Conservation (phyloP, 2,329 filamentous ascomycete species). For the Epichloe glyceriae region DNA sequence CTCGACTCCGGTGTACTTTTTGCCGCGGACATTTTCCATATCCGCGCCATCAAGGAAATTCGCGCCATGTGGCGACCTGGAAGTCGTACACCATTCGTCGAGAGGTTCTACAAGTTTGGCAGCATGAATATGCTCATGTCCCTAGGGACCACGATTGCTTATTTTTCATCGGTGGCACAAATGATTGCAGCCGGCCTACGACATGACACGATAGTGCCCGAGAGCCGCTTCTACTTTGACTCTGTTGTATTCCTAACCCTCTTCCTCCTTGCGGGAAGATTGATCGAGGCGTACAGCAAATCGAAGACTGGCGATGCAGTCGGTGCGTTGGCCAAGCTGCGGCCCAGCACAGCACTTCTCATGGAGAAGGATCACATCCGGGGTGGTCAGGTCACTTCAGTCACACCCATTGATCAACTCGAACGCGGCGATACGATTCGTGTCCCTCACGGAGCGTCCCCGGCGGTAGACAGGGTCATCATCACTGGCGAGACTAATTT, state of each 20-base stretch:
- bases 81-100: slow-evolving; percentile 58
- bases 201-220: slow-evolving; percentile 22
- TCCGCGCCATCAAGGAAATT: slow-evolving; percentile 66
- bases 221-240: slow-evolving; percentile 66
- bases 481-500: slow-evolving; percentile 53
- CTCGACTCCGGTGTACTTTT: slow-evolving; percentile 81
- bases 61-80: slow-evolving; percentile 61
- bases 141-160: slow-evolving; percentile 76
- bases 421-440: slow-evolving; percentile 64
- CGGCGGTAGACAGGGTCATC: slow-evolving; percentile 68
- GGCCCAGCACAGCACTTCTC: slow-evolving; percentile 64
- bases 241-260: slow-evolving; percentile 85
- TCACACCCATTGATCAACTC: slow-evolving; percentile 51
- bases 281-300: slow-evolving; percentile 83
- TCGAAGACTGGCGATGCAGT: slow-evolving; percentile 81
- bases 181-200: slow-evolving; percentile 51
- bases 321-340: slow-evolving; percentile 61
- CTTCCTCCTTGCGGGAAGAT: slow-evolving; percentile 64
- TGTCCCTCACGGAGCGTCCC: slow-evolving; percentile 67
- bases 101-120: slow-evolving; percentile 81
- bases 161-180: slow-evolving; percentile 68
- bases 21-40: slow-evolving; percentile 75
- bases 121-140: slow-evolving; percentile 96
- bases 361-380: slow-evolving; percentile 33
- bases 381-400: slow-evolving; percentile 23